Conservation (phyloP, 345 rosid genomes). For the Eucalyptus virginea region DNA sequence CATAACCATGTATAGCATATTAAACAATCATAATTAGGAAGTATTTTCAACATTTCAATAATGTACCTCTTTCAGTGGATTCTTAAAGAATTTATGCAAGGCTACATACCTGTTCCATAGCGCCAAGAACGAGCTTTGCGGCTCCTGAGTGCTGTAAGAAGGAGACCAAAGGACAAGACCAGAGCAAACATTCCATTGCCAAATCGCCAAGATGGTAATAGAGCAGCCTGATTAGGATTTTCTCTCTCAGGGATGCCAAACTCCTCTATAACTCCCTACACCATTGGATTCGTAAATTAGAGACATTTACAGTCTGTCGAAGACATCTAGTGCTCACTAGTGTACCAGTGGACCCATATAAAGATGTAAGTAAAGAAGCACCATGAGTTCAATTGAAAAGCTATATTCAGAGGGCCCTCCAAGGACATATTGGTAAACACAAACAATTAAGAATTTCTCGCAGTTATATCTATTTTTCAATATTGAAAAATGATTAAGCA, state of each 20-base stretch:
- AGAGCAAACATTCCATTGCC: slow-evolving; percentile 61
- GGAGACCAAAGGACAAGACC: slow-evolving; percentile 49
- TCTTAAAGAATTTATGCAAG: neutral
- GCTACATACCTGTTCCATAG: slow-evolving; percentile 37
- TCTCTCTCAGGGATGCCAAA: slow-evolving; percentile 43
- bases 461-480: neutral
- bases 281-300: neutral
- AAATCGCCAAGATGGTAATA: slow-evolving; percentile 44
- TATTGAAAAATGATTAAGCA: neutral
- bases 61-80: neutral
- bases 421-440: neutral
- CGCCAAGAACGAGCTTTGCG: slow-evolving; percentile 57
- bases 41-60: neutral
- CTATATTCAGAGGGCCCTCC: neutral
- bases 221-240: slow-evolving; percentile 22
- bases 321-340: neutral
- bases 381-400: neutral
- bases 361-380: neutral
- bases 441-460: neutral
- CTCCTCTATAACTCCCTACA: slow-evolving; percentile 51
- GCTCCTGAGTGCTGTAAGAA: slow-evolving; percentile 44
- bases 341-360: neutral
- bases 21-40: neutral
- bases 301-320: neutral
- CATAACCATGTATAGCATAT: neutral